Evolutionary conservation across 2,329 filamentous ascomycete species (phyloP).

Genomic region (Colletotrichum salicis): DNA sequence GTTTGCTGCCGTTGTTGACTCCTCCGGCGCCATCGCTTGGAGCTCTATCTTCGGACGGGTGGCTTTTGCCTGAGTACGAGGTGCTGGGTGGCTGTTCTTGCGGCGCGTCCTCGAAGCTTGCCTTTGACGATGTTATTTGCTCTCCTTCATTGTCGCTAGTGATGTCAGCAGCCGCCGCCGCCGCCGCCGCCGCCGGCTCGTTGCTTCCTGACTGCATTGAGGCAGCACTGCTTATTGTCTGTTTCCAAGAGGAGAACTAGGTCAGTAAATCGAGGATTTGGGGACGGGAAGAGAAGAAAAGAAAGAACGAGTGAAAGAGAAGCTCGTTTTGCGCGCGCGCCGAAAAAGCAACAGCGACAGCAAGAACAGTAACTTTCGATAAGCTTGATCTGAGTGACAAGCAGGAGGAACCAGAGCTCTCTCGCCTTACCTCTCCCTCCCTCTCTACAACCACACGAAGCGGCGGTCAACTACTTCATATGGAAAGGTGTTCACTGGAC

Average conservation of each 20-base stretch:
- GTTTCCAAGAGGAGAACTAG: neutral
- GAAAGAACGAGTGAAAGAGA: conserved; percentile 19
- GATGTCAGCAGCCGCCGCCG: conserved; percentile 15
- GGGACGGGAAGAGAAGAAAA: neutral
- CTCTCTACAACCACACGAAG: neutral
- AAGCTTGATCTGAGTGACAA: conserved; percentile 18
- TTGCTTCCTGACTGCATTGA: conserved; percentile 23
- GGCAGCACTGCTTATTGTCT: neutral
- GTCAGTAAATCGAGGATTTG: neutral
- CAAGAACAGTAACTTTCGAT: conserved; percentile 5
- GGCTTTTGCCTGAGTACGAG: conserved; percentile 6
- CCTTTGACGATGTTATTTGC: conserved; percentile 29
- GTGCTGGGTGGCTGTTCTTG: conserved; percentile 19
- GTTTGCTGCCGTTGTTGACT: neutral
- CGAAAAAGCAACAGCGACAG: conserved; percentile 23
- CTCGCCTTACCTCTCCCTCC: neutral
- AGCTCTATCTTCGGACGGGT: conserved; percentile 24
- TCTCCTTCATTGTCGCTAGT: conserved; percentile 17
- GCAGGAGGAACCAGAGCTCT: conserved; percentile 25
- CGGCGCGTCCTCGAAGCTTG: conserved; percentile 31
- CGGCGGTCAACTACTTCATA: conserved; percentile 33
- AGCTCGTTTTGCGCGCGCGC: conserved; percentile 24
- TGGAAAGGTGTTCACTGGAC: conserved; percentile 28
- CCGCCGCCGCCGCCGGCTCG: conserved; percentile 17
- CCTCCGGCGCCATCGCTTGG: conserved; percentile 4